These are phyloP conservation scores for Penicillium manginii DNA, from an alignment of 495 filamentous ascomycete genomes.

Conservation along the genomic window DNA sequence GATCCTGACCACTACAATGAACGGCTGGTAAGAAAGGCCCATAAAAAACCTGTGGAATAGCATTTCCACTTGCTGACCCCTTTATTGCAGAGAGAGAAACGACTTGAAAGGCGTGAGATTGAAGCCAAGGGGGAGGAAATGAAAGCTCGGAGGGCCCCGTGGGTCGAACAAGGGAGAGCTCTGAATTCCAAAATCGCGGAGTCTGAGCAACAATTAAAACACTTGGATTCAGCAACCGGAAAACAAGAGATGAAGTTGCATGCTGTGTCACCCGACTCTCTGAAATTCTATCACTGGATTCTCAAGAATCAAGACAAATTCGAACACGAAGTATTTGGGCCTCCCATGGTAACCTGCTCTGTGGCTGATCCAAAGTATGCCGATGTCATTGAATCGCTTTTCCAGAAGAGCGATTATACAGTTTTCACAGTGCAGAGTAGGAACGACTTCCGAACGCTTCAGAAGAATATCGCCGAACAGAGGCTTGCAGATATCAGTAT, in stretches of 20 bases:
- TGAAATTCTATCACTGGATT: constrained; percentile 79
- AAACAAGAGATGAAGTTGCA: constrained; percentile 69
- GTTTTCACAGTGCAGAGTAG: constrained; percentile 76
- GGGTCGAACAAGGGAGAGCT: constrained; percentile 31
- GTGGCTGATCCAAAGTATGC: constrained; percentile 76
- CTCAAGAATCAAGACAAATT: constrained; percentile 71
- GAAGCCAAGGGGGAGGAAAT: constrained; percentile 34
- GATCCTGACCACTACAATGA: constrained; percentile 60
- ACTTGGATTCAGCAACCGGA: constrained; percentile 75
- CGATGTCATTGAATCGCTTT: constrained; percentile 71
- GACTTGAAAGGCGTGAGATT: constrained; percentile 37
- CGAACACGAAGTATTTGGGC: constrained; percentile 81
- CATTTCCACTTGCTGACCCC: constrained; percentile 20
- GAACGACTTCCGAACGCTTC: constrained; percentile 73
- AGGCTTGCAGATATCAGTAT: constrained; percentile 68
- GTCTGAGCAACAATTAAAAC: constrained; percentile 54
- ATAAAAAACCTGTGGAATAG: too few species aligned
- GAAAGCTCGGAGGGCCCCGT: constrained; percentile 26
- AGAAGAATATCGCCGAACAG: constrained; percentile 48
- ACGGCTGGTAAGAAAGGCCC: constrained; percentile 38
- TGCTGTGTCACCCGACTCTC: constrained; percentile 60
- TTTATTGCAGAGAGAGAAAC: constrained; percentile 38
- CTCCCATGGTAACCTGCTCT: constrained; percentile 79
- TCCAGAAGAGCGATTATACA: constrained; percentile 65
- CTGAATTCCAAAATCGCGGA: constrained; percentile 33